Conservation (phyloP, 2,329 filamentous ascomycete species). For the Aspergillus ochraceoroseus region DNA sequence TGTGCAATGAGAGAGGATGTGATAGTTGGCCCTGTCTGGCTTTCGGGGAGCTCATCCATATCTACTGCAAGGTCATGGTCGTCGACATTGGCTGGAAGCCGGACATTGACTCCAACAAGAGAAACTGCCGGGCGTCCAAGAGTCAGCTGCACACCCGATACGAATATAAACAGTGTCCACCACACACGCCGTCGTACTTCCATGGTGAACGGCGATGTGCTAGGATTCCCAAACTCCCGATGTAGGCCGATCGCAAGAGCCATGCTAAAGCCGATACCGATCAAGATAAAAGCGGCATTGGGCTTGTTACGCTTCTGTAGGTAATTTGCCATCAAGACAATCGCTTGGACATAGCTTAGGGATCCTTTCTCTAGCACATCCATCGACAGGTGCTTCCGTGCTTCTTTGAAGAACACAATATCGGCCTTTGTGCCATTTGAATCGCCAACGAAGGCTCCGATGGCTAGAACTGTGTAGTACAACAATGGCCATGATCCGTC, state of each 20-base stretch:
- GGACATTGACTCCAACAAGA: constrained; percentile 20
- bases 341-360: constrained; percentile 20
- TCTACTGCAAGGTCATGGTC: constrained; percentile 22
- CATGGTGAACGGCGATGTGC: constrained; percentile 21
- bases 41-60: constrained; percentile 19
- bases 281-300: constrained; percentile 19
- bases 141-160: constrained; percentile 19
- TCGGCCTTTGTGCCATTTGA: constrained; percentile 18
- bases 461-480: constrained; percentile 20
- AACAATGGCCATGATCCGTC: constrained; percentile 21
- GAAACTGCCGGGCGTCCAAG: constrained; percentile 20
- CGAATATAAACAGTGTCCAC: constrained; percentile 24
- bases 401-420: constrained; percentile 19
- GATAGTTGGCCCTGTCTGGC: constrained; percentile 15
- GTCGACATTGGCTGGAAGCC: constrained; percentile 18
- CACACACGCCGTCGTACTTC: constrained; percentile 21
- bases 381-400: constrained; percentile 19
- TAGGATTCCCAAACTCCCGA: constrained; percentile 23
- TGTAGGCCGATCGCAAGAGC: constrained; percentile 20
- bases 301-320: constrained; percentile 22
- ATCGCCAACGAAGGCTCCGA: constrained; percentile 20
- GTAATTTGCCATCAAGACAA: constrained; percentile 20
- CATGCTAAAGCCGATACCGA: constrained; percentile 22
- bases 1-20: constrained; percentile 21
- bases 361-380: constrained; percentile 22